A percentile compares a stretch with the other conserved stretches of the same genome.
phyloP scores from a whole-genome alignment of 805 yeast genomes.

The Saccharomycopsis sp. region DNA sequence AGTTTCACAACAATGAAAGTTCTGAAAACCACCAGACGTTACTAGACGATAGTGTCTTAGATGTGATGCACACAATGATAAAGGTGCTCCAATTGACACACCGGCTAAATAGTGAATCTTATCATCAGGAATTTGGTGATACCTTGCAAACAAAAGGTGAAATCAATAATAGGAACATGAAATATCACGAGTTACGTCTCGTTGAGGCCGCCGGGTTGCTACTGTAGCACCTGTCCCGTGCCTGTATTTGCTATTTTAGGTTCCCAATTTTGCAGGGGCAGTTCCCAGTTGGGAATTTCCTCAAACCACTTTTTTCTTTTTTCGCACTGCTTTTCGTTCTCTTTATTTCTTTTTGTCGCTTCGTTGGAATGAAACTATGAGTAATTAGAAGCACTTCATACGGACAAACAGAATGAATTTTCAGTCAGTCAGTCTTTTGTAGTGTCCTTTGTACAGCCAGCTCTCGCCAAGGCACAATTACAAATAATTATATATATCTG shows the following conservation, averaged over 20 bases:
- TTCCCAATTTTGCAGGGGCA: background rate
- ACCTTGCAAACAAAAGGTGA: background rate
- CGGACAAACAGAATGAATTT: background rate
- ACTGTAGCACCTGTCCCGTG: background rate
- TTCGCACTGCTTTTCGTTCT: background rate
- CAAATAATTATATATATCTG: too few species aligned
- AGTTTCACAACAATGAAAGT: constrained; percentile 28
- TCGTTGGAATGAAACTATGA: background rate
- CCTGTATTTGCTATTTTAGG: background rate
- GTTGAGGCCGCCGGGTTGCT: constrained; percentile 1
- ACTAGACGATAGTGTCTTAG: constrained; percentile 37
- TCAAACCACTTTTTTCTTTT: too few species aligned
- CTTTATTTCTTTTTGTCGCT: background rate
- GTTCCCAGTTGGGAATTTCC: background rate
- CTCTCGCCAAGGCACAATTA: too few species aligned
- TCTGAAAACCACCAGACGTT: constrained; percentile 22
- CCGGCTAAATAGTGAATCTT: constrained; percentile 19
- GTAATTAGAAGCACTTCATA: background rate
- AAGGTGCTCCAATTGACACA: constrained; percentile 45
- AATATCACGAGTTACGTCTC: constrained; percentile 13
- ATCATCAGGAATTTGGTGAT: background rate
- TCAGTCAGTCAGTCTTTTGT: background rate
- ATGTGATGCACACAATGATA: constrained; percentile 51
- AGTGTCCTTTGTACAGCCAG: too few species aligned
- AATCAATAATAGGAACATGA: constrained; percentile 5